Conservation (phyloP, 2,329 filamentous ascomycete species). For the Huntiella decipiens region DNA sequence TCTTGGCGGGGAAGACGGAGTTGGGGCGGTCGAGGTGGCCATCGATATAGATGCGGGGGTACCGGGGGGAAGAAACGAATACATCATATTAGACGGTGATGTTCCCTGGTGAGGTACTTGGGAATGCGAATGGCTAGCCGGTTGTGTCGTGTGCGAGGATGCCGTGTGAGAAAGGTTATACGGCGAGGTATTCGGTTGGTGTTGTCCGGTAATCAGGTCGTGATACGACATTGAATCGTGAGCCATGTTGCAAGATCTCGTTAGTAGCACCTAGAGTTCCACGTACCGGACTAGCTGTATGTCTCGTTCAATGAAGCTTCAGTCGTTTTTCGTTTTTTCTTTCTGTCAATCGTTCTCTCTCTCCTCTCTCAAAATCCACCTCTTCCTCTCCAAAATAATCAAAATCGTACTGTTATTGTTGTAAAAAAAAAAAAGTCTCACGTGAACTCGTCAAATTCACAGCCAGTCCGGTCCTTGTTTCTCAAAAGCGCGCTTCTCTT, state of each 20-base stretch:
- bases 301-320: neutral
- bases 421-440: slow-evolving; percentile 5
- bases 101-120: neutral
- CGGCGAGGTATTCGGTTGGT: neutral
- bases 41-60: neutral
- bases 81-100: slow-evolving; percentile 7
- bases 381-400: too few relatives aligned
- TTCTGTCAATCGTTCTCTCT: too few relatives aligned
- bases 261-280: neutral
- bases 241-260: slow-evolving; percentile 1
- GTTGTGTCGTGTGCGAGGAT: neutral
- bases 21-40: neutral
- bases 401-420: too few relatives aligned
- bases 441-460: slow-evolving; percentile 13
- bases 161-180: neutral
- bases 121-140: neutral
- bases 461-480: slow-evolving; percentile 12
- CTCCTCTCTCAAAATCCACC: too few relatives aligned
- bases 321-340: too few relatives aligned
- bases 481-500: slow-evolving; percentile 12
- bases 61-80: slow-evolving; percentile 6
- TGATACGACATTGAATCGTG: slow-evolving; percentile 4
- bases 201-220: slow-evolving; percentile 1
- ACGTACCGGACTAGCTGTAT: too few relatives aligned
- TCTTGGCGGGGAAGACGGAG: neutral